Percentiles rank a stretch among this genome's conserved stretches.
Conservation (phyloP, 208 protist species). For the Acanthamoeba sp. region DNA sequence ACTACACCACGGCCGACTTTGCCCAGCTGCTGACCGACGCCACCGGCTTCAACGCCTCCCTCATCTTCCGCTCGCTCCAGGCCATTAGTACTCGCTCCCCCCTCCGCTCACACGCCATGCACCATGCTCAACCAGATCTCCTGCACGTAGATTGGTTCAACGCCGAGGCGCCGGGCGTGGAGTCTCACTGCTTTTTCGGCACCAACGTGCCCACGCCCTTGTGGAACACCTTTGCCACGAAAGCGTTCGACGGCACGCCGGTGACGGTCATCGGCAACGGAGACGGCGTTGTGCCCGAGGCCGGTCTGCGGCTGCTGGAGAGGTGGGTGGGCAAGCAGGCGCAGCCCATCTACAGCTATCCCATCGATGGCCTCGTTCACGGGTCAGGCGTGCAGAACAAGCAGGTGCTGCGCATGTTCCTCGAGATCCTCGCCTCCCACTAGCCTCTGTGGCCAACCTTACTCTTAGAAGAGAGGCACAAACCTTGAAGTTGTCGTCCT, state of each 20-base stretch:
- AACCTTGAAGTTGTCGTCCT: too few species aligned
- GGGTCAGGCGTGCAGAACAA: neutral
- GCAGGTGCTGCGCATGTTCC: conserved; percentile 34
- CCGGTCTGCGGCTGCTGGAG: neutral
- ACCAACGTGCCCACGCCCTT: conserved; percentile 7
- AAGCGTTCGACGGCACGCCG: neutral
- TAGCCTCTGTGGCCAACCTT: too few species aligned
- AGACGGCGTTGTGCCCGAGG: conserved; percentile 13
- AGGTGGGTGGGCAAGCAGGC: neutral
- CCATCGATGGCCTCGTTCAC: neutral
- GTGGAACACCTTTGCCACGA: neutral
- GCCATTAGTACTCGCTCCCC: neutral
- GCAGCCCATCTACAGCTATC: conserved; percentile 20
- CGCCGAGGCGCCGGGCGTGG: neutral
- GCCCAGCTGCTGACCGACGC: neutral
- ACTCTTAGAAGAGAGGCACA: too few species aligned
- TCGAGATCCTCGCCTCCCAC: neutral
- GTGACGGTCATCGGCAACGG: neutral
- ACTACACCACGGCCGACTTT: conserved; percentile 18
- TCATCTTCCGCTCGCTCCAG: neutral
- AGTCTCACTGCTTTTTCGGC: conserved; percentile 7
- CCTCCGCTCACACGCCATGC: too few species aligned
- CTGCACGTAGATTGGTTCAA: neutral
- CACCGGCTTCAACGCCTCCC: neutral
- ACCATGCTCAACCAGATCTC: too few species aligned